phyloP scores from a whole-genome alignment of 805 yeast species.

The Hagleromyces aurorensis region DNA sequence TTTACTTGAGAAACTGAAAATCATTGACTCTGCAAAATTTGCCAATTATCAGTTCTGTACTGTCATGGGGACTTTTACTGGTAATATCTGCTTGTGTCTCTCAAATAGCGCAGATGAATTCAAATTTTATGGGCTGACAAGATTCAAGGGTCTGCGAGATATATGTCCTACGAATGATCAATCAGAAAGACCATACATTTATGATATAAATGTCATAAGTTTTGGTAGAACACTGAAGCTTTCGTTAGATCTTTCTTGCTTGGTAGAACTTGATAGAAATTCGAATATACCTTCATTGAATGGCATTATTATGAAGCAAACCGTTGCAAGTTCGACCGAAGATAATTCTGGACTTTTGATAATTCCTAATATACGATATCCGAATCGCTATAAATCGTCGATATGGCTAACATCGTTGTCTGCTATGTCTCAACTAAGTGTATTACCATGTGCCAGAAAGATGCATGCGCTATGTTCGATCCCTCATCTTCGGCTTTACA shows the following conservation, averaged over 20 bases:
- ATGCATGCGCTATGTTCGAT: conserved; percentile 7
- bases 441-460: conserved; percentile 6
- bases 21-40: conserved; percentile 3
- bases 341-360: conserved; percentile 9
- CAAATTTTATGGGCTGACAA: conserved; percentile 18
- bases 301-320: conserved; percentile 12
- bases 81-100: conserved; percentile 19
- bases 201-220: conserved; percentile 16
- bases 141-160: conserved; percentile 24
- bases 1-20: conserved; percentile 14
- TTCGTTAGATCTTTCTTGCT: conserved; percentile 9
- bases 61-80: conserved; percentile 18
- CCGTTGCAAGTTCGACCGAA: conserved; percentile 17
- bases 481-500: conserved; percentile 10
- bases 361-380: conserved; percentile 6
- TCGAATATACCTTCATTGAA: conserved; percentile 9
- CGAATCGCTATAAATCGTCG: conserved; percentile 6
- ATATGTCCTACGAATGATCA: conserved; percentile 10
- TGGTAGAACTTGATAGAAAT: conserved; percentile 5
- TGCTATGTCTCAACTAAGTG: conserved; percentile 15
- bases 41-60: conserved; percentile 13
- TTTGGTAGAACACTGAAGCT: conserved; percentile 16
- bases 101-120: conserved; percentile 8
- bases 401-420: conserved; percentile 18
- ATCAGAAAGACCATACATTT: conserved; percentile 2